Evolutionary conservation across 2,329 filamentous ascomycete species (phyloP), one percentile per base, ranked within the genome.

Genomic region (Fusarium ambrosium): DNA sequence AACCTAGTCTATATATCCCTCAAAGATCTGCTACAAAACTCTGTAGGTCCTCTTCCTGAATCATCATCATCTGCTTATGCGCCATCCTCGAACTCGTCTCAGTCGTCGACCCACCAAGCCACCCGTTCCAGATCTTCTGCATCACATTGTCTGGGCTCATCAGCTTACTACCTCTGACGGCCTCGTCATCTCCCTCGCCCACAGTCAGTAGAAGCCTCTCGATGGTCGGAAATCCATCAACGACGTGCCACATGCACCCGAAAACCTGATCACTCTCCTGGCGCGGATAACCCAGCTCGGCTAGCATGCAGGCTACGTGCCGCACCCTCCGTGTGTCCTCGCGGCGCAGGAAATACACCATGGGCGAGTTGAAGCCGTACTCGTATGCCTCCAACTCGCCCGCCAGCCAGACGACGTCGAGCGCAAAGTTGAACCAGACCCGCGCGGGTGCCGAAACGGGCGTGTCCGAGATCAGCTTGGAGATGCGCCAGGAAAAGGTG

Each of bases 341-440:
- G n/a, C 78, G 77, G 18, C 79, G 77, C 22, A 88, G 70, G 75
- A 88, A 88, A 75, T 88, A 87, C 56, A 85, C 83, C 85, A 87
- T 85, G 29, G 87, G 86, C 62, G 81, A 81, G 80, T 84, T 86
- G 82, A 87, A 85, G 29, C 86, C 86, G 80, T 84, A 84, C 48
- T 87, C 85, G 77, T 82, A 84, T 14, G 86, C 85, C 80, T 88
- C 86, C 13, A 88, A 81, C 77, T 87, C 85, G 62, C 87, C 87
- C 2, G 83, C 79, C 45, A 89, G 82, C 69, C 87, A 84, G 29
- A 89, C 80, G n/a, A 84, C 81, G 80, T 89, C 87, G 32, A 80
- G 79, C 27, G 67, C 77, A 77, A 86, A 88, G 80, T 87, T 85
- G 85, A 89, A 88, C 82, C 84, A 88, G 16, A 84, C 82, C 32